A percentile compares a stretch with the other conserved stretches of the same genome.
phyloP scores from a whole-genome alignment of 2,329 filamentous ascomycete genomes.

The Truncatella angustata region DNA sequence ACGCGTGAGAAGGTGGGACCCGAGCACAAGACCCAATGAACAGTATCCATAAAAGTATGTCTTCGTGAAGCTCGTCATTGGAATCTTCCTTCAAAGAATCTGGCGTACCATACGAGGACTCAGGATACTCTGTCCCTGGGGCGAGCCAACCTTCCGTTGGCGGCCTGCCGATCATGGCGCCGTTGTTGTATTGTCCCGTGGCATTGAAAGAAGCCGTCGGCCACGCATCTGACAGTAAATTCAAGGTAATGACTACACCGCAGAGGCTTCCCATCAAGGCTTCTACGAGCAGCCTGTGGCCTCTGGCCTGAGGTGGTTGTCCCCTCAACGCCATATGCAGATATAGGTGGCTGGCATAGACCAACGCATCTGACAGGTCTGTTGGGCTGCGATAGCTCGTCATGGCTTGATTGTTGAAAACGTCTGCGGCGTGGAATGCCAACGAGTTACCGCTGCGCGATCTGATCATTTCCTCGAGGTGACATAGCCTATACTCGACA shows the following conservation, averaged over 20 bases:
- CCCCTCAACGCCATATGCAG: conserved; percentile 29
- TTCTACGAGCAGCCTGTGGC: conserved; percentile 26
- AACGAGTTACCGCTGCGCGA: conserved; percentile 10
- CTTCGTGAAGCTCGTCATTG: conserved; percentile 23
- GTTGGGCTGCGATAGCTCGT: conserved; percentile 13
- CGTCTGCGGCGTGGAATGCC: conserved; percentile 7
- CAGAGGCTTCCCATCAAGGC: conserved; percentile 26
- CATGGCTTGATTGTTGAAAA: conserved; percentile 1
- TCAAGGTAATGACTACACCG: conserved; percentile 21
- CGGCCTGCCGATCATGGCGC: background rate
- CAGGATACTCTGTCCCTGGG: background rate
- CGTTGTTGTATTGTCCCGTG: conserved; percentile 9
- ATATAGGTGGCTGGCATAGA: conserved; percentile 29
- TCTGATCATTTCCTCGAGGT: conserved; percentile 23
- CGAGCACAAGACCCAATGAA: conserved; percentile 31
- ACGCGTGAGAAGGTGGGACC: conserved; percentile 13
- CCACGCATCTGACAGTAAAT: conserved; percentile 19
- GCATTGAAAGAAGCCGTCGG: background rate
- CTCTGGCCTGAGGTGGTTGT: conserved; percentile 27
- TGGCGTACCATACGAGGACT: conserved; percentile 2
- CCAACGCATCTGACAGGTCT: conserved; percentile 27
- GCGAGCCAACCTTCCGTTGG: background rate
- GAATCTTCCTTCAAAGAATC: background rate
- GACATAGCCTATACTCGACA: conserved; percentile 29
- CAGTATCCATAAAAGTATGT: conserved; percentile 29